These are phyloP conservation scores for Dictyostelium discoideum DNA, from an alignment of 78 protist genomes.

Conservation along the genomic window dicty_2.7 NC_007088.5:7726501-7727000, in stretches of 20 bases:
- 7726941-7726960: not conserved
- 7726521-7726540: slow-evolving; percentile 25
- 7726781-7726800: not conserved
- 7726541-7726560: slow-evolving; percentile 11
- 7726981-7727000: not conserved
- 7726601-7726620: not conserved
- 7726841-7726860: slow-evolving; percentile 10
- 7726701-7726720: slow-evolving; percentile 25
- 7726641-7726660: slow-evolving; percentile 13
- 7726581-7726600: not conserved
- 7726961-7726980: not conserved
- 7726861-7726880: slow-evolving; percentile 22
- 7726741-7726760: slow-evolving; percentile 53
- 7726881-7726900: slow-evolving; percentile 43
- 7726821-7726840: slow-evolving; percentile 37
- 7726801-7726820: slow-evolving; percentile 72
- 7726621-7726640: slow-evolving; percentile 2
- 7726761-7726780: slow-evolving; percentile 49
- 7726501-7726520: too few relatives aligned
- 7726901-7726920: not conserved
- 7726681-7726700: slow-evolving; percentile 12
- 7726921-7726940: not conserved
- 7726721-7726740: slow-evolving; percentile 21
- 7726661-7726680: not conserved
- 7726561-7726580: slow-evolving; percentile 13